These are phyloP conservation scores for Casuarina equisetifolia DNA, from an alignment of 306 rosid species.

Conservation along the genomic window DNA sequence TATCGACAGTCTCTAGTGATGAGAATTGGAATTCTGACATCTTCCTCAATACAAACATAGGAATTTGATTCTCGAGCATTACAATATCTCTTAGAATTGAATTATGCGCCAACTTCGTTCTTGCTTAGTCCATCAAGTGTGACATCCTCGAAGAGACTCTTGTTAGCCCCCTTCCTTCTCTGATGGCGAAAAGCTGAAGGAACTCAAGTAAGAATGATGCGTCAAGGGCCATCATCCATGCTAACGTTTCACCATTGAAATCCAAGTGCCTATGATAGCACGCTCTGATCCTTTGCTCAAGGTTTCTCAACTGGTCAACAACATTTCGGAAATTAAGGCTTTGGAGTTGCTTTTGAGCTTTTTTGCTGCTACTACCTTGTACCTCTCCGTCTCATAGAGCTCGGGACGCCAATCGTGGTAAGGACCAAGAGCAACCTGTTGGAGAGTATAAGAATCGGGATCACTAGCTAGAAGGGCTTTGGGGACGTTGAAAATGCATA, in stretches of 20 bases:
- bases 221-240: slow-evolving; percentile 77
- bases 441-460: slow-evolving; percentile 69
- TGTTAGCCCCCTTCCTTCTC: slow-evolving; percentile 28
- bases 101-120: too few relatives aligned
- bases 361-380: slow-evolving; percentile 65
- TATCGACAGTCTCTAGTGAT: slow-evolving; percentile 44
- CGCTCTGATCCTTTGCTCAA: slow-evolving; percentile 50
- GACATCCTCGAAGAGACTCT: slow-evolving; percentile 56
- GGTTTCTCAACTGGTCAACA: slow-evolving; percentile 46
- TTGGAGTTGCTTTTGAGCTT: slow-evolving; percentile 46
- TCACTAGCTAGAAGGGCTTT: slow-evolving; percentile 45
- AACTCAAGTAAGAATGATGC: slow-evolving; percentile 75
- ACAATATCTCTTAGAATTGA: slow-evolving; percentile 64
- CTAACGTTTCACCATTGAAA: slow-evolving; percentile 60
- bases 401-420: slow-evolving; percentile 77
- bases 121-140: slow-evolving; percentile 56
- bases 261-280: slow-evolving; percentile 75
- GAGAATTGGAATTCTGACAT: slow-evolving; percentile 50
- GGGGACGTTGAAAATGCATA: slow-evolving; percentile 64
- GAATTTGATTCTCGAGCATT: slow-evolving; percentile 85
- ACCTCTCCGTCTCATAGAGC: slow-evolving; percentile 74
- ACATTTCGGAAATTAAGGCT: slow-evolving; percentile 39
- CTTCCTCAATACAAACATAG: slow-evolving; percentile 60
- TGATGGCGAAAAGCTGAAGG: slow-evolving; percentile 50
- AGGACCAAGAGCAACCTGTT: slow-evolving; percentile 74